A percentile compares a stretch with the other conserved stretches of the same genome.
Conservation (phyloP, 2,329 filamentous ascomycete species). For the Endoconidiophora laricicola region DNA sequence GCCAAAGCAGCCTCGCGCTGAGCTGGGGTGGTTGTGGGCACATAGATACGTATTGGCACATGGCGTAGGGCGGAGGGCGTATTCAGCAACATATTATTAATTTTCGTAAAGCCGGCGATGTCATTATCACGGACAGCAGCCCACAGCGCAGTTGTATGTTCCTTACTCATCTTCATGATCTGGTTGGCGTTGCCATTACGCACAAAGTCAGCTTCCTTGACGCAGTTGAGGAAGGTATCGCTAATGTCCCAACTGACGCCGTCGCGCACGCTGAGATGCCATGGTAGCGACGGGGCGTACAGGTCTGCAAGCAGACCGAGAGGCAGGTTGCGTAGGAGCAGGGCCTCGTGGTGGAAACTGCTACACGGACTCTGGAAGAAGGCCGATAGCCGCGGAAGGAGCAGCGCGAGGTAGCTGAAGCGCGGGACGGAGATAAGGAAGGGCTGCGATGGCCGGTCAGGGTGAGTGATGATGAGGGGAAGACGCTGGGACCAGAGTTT, state of each 20-base stretch:
- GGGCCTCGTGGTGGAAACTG: constrained; percentile 40
- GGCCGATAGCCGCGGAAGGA: constrained; percentile 36
- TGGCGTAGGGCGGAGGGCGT: constrained; percentile 59
- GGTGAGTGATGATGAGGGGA: constrained; percentile 38
- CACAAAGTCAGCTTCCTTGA: constrained; percentile 68
- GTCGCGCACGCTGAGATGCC: constrained; percentile 37
- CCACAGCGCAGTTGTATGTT: constrained; percentile 72
- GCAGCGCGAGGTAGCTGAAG: constrained; percentile 41
- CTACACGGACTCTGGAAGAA: constrained; percentile 39
- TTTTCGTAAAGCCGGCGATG: constrained; percentile 50
- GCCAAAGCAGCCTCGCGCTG: constrained; percentile 19
- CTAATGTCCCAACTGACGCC: constrained; percentile 41
- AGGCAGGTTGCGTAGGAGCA: constrained; percentile 36
- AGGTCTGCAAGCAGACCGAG: constrained; percentile 39
- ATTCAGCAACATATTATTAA: constrained; percentile 64
- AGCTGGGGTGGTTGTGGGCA: constrained; percentile 46
- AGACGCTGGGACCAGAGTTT: constrained; percentile 38
- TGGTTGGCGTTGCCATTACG: constrained; percentile 76
- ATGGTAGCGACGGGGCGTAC: constrained; percentile 37
- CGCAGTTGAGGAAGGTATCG: constrained; percentile 47
- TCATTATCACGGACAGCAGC: constrained; percentile 64
- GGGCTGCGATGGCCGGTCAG: constrained; percentile 27
- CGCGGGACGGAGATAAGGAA: constrained; percentile 39
- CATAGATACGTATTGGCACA: constrained; percentile 77
- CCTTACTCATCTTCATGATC: constrained; percentile 76